These are phyloP conservation scores for Candida loeiensis DNA, from an alignment of 805 yeast genomes.

Conservation along the genomic window DNA sequence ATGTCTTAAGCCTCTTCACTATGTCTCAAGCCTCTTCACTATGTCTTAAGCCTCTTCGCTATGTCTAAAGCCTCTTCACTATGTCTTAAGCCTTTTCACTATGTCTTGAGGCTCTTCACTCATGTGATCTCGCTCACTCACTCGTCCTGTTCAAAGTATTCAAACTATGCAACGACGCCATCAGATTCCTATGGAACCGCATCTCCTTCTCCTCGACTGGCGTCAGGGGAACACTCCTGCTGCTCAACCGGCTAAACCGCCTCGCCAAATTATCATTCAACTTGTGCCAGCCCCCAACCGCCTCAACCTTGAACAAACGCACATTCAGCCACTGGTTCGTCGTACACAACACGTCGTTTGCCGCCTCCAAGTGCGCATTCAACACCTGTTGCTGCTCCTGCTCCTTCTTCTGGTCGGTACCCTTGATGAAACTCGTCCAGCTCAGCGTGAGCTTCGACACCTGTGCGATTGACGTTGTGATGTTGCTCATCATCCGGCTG, in stretches of 20 bases:
- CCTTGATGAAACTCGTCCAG: constrained; percentile 34
- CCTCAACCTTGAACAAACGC: constrained; percentile 45
- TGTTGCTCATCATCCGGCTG: constrained; percentile 37
- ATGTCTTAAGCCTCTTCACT: too few relatives aligned
- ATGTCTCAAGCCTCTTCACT: too few relatives aligned
- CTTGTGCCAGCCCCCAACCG: not conserved
- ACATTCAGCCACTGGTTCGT: constrained; percentile 56
- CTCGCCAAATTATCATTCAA: constrained; percentile 39
- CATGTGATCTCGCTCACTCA: not conserved
- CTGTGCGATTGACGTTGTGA: constrained; percentile 31
- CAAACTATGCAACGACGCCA: constrained; percentile 37
- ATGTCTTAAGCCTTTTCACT: too few relatives aligned
- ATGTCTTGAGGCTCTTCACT: too few relatives aligned
- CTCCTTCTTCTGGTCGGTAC: constrained; percentile 2
- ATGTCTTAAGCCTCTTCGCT: too few relatives aligned
- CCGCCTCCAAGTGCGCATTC: not conserved
- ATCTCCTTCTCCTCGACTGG: constrained; percentile 33
- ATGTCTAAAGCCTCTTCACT: too few relatives aligned
- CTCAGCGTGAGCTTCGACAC: constrained; percentile 37
- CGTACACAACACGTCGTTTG: constrained; percentile 15
- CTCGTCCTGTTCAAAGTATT: constrained; percentile 36
- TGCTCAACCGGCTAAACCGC: constrained; percentile 38
- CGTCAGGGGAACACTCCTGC: constrained; percentile 16
- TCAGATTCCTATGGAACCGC: constrained; percentile 25
- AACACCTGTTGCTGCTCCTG: constrained; percentile 9